These are phyloP conservation scores for Tagetes patula DNA, from an alignment of 129 eudicot genomes.

Conservation along the genomic window DNA sequence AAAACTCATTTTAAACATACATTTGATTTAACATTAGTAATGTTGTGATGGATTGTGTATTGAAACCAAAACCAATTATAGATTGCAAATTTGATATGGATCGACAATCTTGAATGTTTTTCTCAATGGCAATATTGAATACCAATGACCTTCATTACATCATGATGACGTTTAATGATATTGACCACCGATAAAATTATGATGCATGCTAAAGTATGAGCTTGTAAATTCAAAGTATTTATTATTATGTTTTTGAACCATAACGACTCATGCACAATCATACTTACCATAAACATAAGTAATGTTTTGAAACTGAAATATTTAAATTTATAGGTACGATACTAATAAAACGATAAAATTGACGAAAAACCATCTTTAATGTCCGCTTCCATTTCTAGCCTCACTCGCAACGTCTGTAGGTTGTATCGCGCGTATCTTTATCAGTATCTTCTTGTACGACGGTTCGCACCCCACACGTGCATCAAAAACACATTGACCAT, in stretches of 20 bases:
- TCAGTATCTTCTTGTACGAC: constrained; percentile 20
- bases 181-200: neutral
- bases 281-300: neutral
- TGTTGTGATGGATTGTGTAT: neutral
- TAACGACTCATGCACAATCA: neutral
- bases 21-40: neutral
- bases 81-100: neutral
- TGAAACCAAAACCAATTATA: neutral
- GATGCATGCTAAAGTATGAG: neutral
- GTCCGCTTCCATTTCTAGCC: neutral
- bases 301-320: neutral
- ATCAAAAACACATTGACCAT: constrained; percentile 52
- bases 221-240: neutral
- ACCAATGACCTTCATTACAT: neutral
- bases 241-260: neutral
- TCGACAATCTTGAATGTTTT: neutral
- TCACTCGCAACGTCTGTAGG: constrained; percentile 11
- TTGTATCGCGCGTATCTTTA: constrained; percentile 27
- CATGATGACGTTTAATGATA: too few species aligned
- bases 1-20: too few species aligned
- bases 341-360: neutral
- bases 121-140: neutral
- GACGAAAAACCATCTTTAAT: neutral
- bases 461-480: constrained; percentile 13
- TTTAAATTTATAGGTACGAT: constrained; percentile 6